These are phyloP conservation scores for Tylopilus microsporus DNA, from an alignment of 1,284 basidiomycete genomes.

Conservation along the genomic window DNA sequence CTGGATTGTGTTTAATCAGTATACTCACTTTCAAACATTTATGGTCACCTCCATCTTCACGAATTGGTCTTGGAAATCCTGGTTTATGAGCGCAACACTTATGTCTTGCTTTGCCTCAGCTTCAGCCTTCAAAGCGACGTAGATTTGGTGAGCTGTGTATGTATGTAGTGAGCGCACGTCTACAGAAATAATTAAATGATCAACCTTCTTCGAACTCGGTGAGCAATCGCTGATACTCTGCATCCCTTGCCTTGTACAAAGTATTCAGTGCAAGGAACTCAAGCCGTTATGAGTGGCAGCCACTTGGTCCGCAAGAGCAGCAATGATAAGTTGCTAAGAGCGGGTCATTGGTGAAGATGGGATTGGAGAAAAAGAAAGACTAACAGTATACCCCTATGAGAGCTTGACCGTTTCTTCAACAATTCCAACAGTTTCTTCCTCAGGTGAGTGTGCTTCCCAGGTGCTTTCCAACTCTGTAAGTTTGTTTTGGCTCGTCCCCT, in stretches of 20 bases:
- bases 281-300: conserved; percentile 56
- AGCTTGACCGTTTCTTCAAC: conserved; percentile 27
- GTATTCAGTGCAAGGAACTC: conserved; percentile 57
- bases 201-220: conserved; percentile 52
- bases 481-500: too few species aligned
- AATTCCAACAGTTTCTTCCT: too few species aligned
- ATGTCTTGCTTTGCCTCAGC: conserved; percentile 45
- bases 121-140: conserved; percentile 44
- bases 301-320: conserved; percentile 53
- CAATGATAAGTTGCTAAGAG: conserved; percentile 49
- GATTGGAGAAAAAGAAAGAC: conserved; percentile 20
- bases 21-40: conserved; percentile 1
- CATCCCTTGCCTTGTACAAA: conserved; percentile 53
- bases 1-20: conserved; percentile 25
- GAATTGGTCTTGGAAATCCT: conserved; percentile 51
- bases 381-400: conserved; percentile 55
- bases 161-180: conserved; percentile 6
- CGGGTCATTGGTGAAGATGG: not conserved
- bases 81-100: conserved; percentile 43
- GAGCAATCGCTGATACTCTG: conserved; percentile 50
- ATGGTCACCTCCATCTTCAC: conserved; percentile 40
- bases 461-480: too few species aligned
- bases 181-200: conserved; percentile 16
- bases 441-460: too few species aligned
- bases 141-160: conserved; percentile 46